Percentiles rank a stretch among this genome's conserved stretches.
These are phyloP conservation scores for Coemansia sp. DNA, from an alignment of 192 early-diverging fungal species.

Conservation along the genomic window DNA sequence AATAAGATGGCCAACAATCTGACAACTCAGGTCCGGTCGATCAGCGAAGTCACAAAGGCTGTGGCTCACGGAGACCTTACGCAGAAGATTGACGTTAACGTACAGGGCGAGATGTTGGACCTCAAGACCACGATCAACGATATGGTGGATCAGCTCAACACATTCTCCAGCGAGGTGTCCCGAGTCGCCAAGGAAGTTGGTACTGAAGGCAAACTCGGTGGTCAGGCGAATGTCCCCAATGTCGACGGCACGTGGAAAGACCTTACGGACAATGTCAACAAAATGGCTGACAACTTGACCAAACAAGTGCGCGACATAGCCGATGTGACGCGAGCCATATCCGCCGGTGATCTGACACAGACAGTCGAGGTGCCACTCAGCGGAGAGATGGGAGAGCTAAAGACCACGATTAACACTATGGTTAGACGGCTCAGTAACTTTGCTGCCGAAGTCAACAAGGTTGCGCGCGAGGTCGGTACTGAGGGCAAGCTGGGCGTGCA, in stretches of 20 bases:
- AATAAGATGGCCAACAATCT: constrained; percentile 72
- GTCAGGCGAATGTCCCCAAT: constrained; percentile 58
- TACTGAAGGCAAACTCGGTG: constrained; percentile 68
- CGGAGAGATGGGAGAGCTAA: constrained; percentile 63
- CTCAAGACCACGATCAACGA: constrained; percentile 66
- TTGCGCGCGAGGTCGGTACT: constrained; percentile 66
- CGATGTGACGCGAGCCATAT: constrained; percentile 65
- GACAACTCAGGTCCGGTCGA: constrained; percentile 68
- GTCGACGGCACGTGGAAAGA: constrained; percentile 68
- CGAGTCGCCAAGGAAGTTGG: constrained; percentile 66
- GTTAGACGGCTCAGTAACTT: constrained; percentile 60
- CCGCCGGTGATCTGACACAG: constrained; percentile 59
- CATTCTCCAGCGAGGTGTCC: constrained; percentile 54
- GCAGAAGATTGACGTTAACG: constrained; percentile 58
- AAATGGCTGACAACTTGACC: constrained; percentile 69
- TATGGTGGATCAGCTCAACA: constrained; percentile 63
- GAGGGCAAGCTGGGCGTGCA: constrained; percentile 78
- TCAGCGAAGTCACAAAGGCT: constrained; percentile 67
- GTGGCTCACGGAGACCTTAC: constrained; percentile 70
- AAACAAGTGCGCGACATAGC: constrained; percentile 70
- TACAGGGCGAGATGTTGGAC: constrained; percentile 62
- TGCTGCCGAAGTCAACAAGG: constrained; percentile 63
- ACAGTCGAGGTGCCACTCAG: constrained; percentile 55
- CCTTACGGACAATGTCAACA: constrained; percentile 70
- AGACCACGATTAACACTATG: constrained; percentile 65